Base-by-base conservation (phyloP, 2,329 filamentous ascomycete species). In the Colletotrichum falcatum region DNA sequence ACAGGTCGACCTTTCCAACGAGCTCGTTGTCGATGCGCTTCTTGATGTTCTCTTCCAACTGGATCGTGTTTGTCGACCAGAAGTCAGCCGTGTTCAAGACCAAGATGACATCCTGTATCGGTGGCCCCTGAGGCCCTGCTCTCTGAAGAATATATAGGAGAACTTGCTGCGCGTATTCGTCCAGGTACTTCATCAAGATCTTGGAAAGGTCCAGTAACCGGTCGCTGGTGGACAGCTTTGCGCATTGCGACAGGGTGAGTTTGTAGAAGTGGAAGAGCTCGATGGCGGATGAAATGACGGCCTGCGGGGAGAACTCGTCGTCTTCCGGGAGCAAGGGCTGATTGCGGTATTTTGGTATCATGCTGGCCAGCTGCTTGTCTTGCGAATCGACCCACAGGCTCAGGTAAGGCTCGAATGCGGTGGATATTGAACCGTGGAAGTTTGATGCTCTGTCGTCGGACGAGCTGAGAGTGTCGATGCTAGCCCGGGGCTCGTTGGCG, bases 181-280 rank as follows among this genome's bases (percentile, higher is more conserved):
- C 96, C 0, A 99, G 85, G 76, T 99, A 98, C 77, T 95, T 97
- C 14, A 93, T 94, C 75, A 99, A 90, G 0, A 92, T 95, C 75
- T 88, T 92, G 0, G 94, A 92, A 11, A 99, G 83, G 74, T 99
- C 95, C 14, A 97, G 86, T 51, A 99, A 83, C 49, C 94, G 90
- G 65, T 92, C 91, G n/a, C 94, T 93, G 0, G 95, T 98, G 0
- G 96, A 98, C 1, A 99, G 86, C 80, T 98, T 98, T 5, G 96
- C 94, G 81, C 96, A 99, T 82, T 99, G 96, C 4, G 94, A 94
- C 44, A 99, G 83, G 0, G 94, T 95, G 70, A 95, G 88, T 72
- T 97, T 94, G 82, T 99, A 99, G 78, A 98, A 97, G 77, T 97
- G 94, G 81, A 99, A 99, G 0, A 99, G 88, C 78, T 99, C 96